phyloP scores from a whole-genome alignment of 768 basidiomycete genomes.

The Boletus vinaceobasis region DNA sequence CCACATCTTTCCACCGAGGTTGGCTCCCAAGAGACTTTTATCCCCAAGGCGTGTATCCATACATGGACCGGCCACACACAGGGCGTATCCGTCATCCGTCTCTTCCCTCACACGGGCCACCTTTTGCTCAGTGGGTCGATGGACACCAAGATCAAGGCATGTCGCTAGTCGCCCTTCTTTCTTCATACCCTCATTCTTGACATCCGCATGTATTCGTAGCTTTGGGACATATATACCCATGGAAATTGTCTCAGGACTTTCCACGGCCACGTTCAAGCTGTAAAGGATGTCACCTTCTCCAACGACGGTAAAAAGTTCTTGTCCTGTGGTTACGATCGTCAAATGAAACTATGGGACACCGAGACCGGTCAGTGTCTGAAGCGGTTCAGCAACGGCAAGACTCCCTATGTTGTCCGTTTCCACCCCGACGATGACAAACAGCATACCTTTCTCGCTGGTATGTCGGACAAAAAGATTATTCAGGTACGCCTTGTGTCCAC shows the following conservation, averaged over 20 bases:
- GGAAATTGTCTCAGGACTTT: slow-evolving; percentile 97
- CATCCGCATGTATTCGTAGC: slow-evolving; percentile 41
- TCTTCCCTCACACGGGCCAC: slow-evolving; percentile 92
- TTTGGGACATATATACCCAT: slow-evolving; percentile 98
- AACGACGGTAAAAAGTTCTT: slow-evolving; percentile 89
- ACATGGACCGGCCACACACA: slow-evolving; percentile 99
- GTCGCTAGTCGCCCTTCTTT: slow-evolving; percentile 7
- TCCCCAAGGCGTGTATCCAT: slow-evolving; percentile 93
- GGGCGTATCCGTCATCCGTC: slow-evolving; percentile 89
- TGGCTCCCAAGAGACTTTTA: slow-evolving; percentile 86
- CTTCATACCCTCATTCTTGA: background rate
- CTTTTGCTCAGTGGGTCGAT: slow-evolving; percentile 91
- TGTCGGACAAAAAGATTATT: slow-evolving; percentile 99
- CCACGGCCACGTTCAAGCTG: slow-evolving; percentile 93
- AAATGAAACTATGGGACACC: slow-evolving; percentile 99
- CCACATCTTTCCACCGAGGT: slow-evolving; percentile 76
- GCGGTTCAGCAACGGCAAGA: slow-evolving; percentile 96
- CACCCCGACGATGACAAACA: slow-evolving; percentile 97
- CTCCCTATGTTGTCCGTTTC: slow-evolving; percentile 92
- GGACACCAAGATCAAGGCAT: slow-evolving; percentile 97
- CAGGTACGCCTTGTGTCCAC: slow-evolving; percentile 54
- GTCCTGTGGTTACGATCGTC: slow-evolving; percentile 91
- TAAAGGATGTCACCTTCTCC: slow-evolving; percentile 94
- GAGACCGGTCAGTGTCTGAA: slow-evolving; percentile 98
- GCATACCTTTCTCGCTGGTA: slow-evolving; percentile 93